These are phyloP conservation scores for Laetiporus sulphureus DNA, from an alignment of 1,284 basidiomycete genomes.

Conservation along the genomic window DNA sequence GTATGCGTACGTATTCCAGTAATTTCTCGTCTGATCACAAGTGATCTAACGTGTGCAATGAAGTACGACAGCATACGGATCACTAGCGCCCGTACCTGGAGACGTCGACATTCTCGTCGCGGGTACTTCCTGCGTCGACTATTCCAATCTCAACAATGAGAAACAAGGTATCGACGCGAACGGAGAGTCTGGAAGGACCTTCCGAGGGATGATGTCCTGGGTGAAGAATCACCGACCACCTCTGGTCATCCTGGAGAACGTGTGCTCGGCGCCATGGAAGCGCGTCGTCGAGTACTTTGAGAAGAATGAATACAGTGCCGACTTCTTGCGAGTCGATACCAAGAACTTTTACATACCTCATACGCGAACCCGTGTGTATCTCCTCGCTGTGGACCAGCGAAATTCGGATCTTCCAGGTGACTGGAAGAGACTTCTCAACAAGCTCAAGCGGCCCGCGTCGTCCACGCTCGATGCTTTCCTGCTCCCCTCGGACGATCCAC, in stretches of 20 bases:
- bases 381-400: constrained; percentile 69
- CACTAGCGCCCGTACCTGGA: constrained; percentile 80
- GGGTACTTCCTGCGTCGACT: constrained; percentile 95
- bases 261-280: constrained; percentile 87
- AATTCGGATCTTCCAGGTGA: constrained; percentile 53
- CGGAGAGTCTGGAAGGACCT: constrained; percentile 86
- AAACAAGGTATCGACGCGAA: constrained; percentile 85
- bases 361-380: constrained; percentile 85
- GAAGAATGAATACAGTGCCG: constrained; percentile 73
- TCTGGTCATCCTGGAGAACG: constrained; percentile 91
- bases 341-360: constrained; percentile 95
- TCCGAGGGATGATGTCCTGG: constrained; percentile 91
- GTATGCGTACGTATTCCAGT: constrained; percentile 52
- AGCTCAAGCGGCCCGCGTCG: constrained; percentile 79
- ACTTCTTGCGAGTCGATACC: constrained; percentile 75
- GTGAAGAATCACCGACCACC: constrained; percentile 83
- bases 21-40: background rate
- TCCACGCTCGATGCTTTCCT: constrained; percentile 89
- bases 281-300: constrained; percentile 74
- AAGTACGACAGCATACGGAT: constrained; percentile 89
- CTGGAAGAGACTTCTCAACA: constrained; percentile 67
- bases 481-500: constrained; percentile 82
- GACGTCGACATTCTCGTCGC: constrained; percentile 89
- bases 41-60: constrained; percentile 10
- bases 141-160: constrained; percentile 90